Evolutionary conservation across 345 rosid species (phyloP), one percentile per base, ranked within the genome.

Genomic region (Salix purpurea): DNA sequence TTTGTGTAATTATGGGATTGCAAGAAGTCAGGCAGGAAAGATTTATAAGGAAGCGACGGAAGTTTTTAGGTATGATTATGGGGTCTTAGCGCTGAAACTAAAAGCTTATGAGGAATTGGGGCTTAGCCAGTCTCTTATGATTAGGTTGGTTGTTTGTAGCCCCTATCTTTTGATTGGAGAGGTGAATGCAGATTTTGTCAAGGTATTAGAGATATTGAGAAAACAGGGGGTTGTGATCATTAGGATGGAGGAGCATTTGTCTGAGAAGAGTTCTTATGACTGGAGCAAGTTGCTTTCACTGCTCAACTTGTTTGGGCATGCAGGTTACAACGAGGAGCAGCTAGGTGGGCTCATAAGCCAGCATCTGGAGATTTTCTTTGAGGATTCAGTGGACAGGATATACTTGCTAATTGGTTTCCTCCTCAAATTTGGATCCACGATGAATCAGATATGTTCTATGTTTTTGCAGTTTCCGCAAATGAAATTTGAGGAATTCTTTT

Each of bases 1-100:
- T 69, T 84, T 94, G 76, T 92, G 89, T 77, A 30, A 81, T 44
- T 87, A 88, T 75, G 97, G 95, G 21, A 73, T 94, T 66, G 86
- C 87, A 2, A 86, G 88, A 42, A 82, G 80, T 72, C 83, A 83
- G 84, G 87, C 90, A 30, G 97, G 97, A 24, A 83, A 75, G 78
- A 81, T 92, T 7, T 90, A 76, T 78, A 86, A 70, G 82, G 87
- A 87, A 71, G 94, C 94, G 9, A 61, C 69, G 52, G 90, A 86
- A 72, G 77, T 90, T 83, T 92, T 91, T 12, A 26, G 44, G 65
- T 86, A 85, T 50, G 86, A 87, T 48, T 64, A 19, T 78, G 92
- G 92, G 13, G 83, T 87, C 67, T 79, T 91, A 86, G 46, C 66
- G 26, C 78, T 81, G 6, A 91, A 82, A 81, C 88, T 91, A 78